Evolutionary conservation across 2,329 filamentous ascomycete species (phyloP), one percentile per base, ranked within the genome.

Genomic region (Colletotrichum costaricense): DNA sequence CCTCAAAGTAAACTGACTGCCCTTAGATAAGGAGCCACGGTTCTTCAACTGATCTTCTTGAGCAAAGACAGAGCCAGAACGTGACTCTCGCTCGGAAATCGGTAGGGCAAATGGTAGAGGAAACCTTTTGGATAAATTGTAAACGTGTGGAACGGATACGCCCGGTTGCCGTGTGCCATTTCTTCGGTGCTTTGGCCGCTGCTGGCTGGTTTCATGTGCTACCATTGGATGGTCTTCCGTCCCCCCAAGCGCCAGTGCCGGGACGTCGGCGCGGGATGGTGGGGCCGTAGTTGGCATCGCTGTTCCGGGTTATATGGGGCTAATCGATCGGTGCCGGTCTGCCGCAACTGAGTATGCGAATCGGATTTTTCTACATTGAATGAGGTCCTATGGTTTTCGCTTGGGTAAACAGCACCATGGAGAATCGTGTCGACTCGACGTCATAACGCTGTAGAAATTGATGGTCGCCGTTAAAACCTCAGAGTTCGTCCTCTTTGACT

Each of bases 171-270:
- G 38, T 28, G 28, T 35, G 55, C 42, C 55, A 58, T 7, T 46
- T 11, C 24, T 33, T 33, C 6, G 12, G 26, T n/a, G 64, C 55
- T 67, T 42, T 26, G 64, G 42, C 38, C 28, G 28, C 28, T 59
- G 38, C 4, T 19, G n/a, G n/a, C n/a, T 24, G n/a, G 55, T 67
- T 67, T 67, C 64, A 60, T 60, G 64, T 52, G n/a, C n/a, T 49
- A 42, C 42, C 38, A 24, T 54, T 26, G 22, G 62, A 54, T 28
- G 16, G n/a, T 24, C 30, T 14, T 55, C 42, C 42, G 46, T 38
- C 26, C n/a, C 30, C 42, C 19, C 19, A 42, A 49, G 8, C 19
- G 42, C 42, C 30, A n/a, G 62, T n/a, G 30, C 19, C 49, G 35
- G 14, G 30, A 22, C 28, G 3, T n/a, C 46, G 62, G 30, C 62